Conservation (phyloP, 345 rosid genomes). For the Corymbia maculata region DNA sequence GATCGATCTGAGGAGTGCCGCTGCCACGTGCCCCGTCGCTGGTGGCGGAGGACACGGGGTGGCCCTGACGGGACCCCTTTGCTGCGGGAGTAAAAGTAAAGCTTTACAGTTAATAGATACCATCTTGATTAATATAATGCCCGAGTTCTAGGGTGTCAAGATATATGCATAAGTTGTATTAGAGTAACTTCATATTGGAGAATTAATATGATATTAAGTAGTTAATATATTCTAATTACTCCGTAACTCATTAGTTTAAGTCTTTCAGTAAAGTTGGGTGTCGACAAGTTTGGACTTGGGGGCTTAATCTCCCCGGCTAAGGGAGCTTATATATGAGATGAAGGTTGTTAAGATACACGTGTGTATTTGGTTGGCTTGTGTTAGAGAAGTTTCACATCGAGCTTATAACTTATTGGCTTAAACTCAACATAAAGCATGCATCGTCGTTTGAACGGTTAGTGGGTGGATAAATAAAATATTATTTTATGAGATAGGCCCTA, state of each 20-base stretch:
- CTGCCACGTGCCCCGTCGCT: background rate
- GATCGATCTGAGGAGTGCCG: background rate
- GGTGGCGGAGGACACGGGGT: background rate
- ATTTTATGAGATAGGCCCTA: too few relatives aligned
- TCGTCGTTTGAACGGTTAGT: background rate
- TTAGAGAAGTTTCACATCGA: fast-evolving
- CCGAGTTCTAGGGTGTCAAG: background rate
- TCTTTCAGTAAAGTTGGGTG: fast-evolving
- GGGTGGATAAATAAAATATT: too few relatives aligned
- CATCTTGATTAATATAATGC: background rate
- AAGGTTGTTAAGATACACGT: too few relatives aligned
- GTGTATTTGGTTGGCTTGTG: fast-evolving
- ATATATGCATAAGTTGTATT: fast-evolving
- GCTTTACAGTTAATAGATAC: too few relatives aligned
- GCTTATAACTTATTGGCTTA: background rate
- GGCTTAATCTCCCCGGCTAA: fast-evolving
- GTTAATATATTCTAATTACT: too few relatives aligned
- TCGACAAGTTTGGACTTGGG: fast-evolving
- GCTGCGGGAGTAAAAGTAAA: too few relatives aligned
- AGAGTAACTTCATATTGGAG: fast-evolving
- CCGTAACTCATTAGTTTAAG: fast-evolving
- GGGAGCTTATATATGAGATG: fast-evolving
- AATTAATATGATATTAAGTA: too few relatives aligned
- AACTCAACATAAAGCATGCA: too few relatives aligned
- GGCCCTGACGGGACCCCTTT: background rate